Conservation (phyloP, 176 grass and related monocot species). For the Rhynchospora tenuis region DNA sequence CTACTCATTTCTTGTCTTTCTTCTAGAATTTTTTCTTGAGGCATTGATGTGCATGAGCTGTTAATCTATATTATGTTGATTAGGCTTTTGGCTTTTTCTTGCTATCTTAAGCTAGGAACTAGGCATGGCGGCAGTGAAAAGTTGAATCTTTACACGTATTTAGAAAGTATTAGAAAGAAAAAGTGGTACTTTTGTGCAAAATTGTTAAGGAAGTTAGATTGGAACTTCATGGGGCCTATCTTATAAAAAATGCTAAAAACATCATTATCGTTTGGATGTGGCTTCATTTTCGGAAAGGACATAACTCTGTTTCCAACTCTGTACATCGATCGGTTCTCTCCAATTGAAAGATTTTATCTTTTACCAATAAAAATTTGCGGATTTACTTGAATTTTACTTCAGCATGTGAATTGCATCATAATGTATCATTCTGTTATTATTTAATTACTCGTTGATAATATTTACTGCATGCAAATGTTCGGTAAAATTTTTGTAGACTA, state of each 20-base stretch:
- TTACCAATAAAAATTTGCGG: background rate
- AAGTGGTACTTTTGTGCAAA: slow-evolving; percentile 13
- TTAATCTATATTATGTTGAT: background rate
- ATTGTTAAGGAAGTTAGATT: slow-evolving; percentile 8
- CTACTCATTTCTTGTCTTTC: background rate
- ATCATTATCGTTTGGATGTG: slow-evolving; percentile 21
- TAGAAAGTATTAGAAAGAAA: slow-evolving; percentile 21
- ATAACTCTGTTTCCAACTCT: slow-evolving; percentile 10
- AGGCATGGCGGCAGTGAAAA: background rate
- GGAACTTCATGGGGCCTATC: slow-evolving; percentile 14
- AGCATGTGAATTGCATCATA: too few species aligned
- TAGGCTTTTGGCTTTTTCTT: slow-evolving; percentile 35
- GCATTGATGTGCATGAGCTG: background rate
- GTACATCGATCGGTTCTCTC: background rate
- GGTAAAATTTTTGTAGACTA: background rate
- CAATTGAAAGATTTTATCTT: background rate
- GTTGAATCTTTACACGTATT: slow-evolving; percentile 15
- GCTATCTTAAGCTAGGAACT: slow-evolving; percentile 13
- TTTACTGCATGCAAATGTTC: background rate
- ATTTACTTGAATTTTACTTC: background rate
- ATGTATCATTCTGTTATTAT: background rate
- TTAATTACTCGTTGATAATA: background rate
- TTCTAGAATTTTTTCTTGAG: background rate
- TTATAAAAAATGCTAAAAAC: background rate
- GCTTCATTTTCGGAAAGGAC: slow-evolving; percentile 15